Evolutionary conservation across 352 stramenopile genomes (phyloP).

Genomic region (Globisporangium irregulare): DNA sequence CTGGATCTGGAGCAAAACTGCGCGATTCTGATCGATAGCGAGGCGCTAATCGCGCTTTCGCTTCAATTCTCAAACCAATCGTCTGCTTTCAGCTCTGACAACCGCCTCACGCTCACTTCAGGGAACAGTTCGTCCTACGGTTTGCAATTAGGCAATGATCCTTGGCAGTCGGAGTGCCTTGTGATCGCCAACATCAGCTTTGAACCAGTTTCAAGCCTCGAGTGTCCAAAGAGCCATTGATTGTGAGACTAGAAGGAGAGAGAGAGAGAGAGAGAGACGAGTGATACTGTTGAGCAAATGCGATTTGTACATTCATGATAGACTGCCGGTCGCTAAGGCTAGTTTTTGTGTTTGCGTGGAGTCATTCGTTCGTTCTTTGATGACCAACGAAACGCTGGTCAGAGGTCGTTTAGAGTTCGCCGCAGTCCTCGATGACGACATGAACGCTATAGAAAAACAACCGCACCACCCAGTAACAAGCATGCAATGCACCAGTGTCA

Average conservation of each 20-base stretch:
- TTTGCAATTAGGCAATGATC: not conserved
- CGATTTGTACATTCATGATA: not conserved
- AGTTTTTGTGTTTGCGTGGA: not conserved
- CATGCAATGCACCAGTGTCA: constrained; percentile 15
- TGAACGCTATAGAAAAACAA: constrained; percentile 22
- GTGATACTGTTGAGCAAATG: not conserved
- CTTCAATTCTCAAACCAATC: not conserved
- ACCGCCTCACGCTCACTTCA: constrained; percentile 3
- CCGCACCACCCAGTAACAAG: not conserved
- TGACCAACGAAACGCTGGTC: not conserved
- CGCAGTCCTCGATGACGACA: constrained; percentile 96
- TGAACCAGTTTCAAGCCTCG: not conserved
- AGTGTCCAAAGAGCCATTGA: not conserved
- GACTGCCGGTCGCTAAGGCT: not conserved
- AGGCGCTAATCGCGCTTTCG: not conserved
- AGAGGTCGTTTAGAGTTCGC: constrained; percentile 72
- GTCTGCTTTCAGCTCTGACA: not conserved
- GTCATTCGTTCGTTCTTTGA: not conserved
- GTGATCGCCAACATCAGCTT: not conserved
- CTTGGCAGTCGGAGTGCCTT: not conserved
- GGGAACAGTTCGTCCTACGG: not conserved
- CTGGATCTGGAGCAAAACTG: constrained; percentile 22
- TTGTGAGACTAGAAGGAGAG: not conserved
- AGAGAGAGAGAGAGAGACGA: no score
- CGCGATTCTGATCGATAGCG: constrained; percentile 21